These are phyloP conservation scores for Moniliella sp. DNA, from an alignment of 1,284 basidiomycete species.

Conservation along the genomic window DNA sequence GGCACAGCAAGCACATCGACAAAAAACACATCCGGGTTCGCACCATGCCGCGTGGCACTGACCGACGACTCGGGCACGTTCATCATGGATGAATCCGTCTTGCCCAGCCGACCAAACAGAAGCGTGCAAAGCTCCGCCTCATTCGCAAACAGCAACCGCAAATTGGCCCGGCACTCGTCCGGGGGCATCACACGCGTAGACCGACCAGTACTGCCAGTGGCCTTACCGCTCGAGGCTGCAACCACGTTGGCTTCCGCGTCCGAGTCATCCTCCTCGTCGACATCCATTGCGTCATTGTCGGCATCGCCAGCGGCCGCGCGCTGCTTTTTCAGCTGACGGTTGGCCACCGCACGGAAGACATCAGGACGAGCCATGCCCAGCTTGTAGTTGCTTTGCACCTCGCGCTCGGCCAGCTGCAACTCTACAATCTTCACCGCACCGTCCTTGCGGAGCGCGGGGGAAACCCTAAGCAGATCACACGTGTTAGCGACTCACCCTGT, in stretches of 20 bases:
- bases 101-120: slow-evolving; percentile 77
- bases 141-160: slow-evolving; percentile 66
- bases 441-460: slow-evolving; percentile 75
- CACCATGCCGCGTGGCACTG: slow-evolving; percentile 23
- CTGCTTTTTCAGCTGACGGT: neutral
- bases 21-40: slow-evolving; percentile 89
- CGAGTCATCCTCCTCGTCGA: slow-evolving; percentile 1
- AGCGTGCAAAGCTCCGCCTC: slow-evolving; percentile 62
- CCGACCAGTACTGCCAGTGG: slow-evolving; percentile 16
- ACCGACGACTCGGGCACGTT: neutral
- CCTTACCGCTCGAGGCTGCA: too few species aligned
- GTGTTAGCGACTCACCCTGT: neutral
- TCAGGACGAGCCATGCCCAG: slow-evolving; percentile 37
- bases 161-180: slow-evolving; percentile 76
- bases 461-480: slow-evolving; percentile 40
- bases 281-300: slow-evolving; percentile 4
- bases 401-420: slow-evolving; percentile 61
- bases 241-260: too few species aligned
- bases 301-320: neutral
- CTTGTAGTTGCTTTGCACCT: slow-evolving; percentile 47
- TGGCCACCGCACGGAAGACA: slow-evolving; percentile 35
- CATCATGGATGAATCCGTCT: slow-evolving; percentile 39
- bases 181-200: slow-evolving; percentile 64
- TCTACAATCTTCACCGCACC: slow-evolving; percentile 84
- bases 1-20: slow-evolving; percentile 74